These are phyloP conservation scores for Phytopythium mirpurense DNA, from an alignment of 352 stramenopile species.

Conservation along the genomic window DNA sequence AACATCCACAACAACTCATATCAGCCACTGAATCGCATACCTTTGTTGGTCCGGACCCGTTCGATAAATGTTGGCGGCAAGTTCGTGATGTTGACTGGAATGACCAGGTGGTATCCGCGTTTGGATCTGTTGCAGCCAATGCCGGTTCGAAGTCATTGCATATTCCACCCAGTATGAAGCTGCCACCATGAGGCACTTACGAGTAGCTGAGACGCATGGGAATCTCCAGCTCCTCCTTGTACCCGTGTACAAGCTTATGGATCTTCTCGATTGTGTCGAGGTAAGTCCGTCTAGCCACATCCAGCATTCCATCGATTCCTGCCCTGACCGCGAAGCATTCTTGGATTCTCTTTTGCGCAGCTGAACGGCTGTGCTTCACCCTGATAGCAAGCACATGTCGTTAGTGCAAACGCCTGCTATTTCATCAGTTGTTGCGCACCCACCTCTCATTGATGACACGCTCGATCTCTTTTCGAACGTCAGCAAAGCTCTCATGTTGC, in stretches of 20 bases:
- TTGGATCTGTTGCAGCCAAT: constrained; percentile 22
- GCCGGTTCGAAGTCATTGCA: not conserved
- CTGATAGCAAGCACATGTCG: constrained; percentile 25
- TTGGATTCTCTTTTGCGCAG: constrained; percentile 79
- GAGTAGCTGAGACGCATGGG: constrained; percentile 75
- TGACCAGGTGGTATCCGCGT: constrained; percentile 67
- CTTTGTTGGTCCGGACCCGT: constrained; percentile 53
- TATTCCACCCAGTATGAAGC: no score
- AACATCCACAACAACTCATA: not conserved
- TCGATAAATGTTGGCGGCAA: constrained; percentile 64
- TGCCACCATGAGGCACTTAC: constrained; percentile 23
- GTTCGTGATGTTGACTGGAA: constrained; percentile 48
- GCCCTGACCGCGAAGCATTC: constrained; percentile 78
- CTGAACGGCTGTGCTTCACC: constrained; percentile 58
- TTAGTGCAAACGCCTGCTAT: no score
- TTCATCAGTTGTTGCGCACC: not conserved
- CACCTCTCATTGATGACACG: constrained; percentile 76
- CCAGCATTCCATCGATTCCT: constrained; percentile 83
- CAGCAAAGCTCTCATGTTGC: constrained; percentile 41
- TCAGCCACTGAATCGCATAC: constrained; percentile 15
- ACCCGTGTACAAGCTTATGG: constrained; percentile 63
- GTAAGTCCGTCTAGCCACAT: constrained; percentile 75
- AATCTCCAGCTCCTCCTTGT: constrained; percentile 65
- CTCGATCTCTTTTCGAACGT: constrained; percentile 58
- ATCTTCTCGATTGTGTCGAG: constrained; percentile 83